Base-by-base conservation (phyloP, 164 flowering plant genomes). In the Liriodendron chinense region DNA sequence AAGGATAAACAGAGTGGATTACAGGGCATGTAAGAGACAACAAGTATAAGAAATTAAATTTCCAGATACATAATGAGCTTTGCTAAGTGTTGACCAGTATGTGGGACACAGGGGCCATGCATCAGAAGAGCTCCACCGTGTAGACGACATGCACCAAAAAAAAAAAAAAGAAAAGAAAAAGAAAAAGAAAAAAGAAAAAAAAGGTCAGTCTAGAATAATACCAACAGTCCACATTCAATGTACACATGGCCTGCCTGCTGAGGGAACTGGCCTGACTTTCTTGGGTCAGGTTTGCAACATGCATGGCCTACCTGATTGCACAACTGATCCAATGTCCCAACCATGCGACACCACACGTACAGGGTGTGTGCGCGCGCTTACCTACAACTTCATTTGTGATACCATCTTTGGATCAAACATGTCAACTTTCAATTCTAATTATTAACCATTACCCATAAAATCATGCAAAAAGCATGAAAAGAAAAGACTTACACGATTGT, bases 401-500 rank as follows among this genome's bases (percentile, higher is more conserved):
- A 53, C 13, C 47, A 28, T 26, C 47, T 63, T 28, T 28, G 48
- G 69, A 25, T 26, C 26, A 67, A 67, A 67, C 26, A 67, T 24
- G n/a, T 64, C 34, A 53, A 12, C 59, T 12, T 53, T 12, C 59
- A 9, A 65, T 23, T 22, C 69, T 13, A 18, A 20, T 67, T 26
- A 9, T 61, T 23, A 28, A 28, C 62, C 61, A 64, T 64, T 14
- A 48, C 23, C 56, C 22, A 69, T 14, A 7, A 9, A 9, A 69
- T 24, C 13, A 21, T n/a, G 24, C 8, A 16, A 61, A 61, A 63
- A 63, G 23, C 22, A 53, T 12, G 18, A 53, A 12, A 53, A 53
- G 59, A 53, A 53, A 23, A 47, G n/a, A 81, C 82, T 78, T 56
- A 92, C 98, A 81, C 87, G 80, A 80, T 89, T 94, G 67, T 90